Conservation (phyloP, 345 rosid species). For the Ricinus communis region DNA sequence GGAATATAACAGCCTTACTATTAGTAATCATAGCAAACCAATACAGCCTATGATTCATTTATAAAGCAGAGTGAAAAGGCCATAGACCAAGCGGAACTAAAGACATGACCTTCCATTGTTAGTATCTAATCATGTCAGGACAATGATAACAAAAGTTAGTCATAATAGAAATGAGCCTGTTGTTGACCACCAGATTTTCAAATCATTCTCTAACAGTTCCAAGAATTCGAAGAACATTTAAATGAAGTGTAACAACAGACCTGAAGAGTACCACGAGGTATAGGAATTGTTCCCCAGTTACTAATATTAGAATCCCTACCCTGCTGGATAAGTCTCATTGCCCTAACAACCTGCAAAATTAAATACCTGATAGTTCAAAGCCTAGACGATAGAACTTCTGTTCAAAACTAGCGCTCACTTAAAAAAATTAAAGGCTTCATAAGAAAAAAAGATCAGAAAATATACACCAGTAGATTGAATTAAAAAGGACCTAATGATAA, state of each 20-base stretch:
- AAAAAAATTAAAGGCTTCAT: background rate
- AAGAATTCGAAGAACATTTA: background rate
- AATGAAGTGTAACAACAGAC: slow-evolving; percentile 46
- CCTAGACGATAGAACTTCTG: slow-evolving; percentile 2
- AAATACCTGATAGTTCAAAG: slow-evolving; percentile 2
- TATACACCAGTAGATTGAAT: background rate
- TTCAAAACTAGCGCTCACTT: background rate
- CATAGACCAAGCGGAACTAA: background rate
- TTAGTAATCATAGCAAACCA: background rate
- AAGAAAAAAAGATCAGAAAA: background rate
- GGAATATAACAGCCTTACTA: background rate
- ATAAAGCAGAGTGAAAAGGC: background rate
- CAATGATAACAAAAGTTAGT: background rate
- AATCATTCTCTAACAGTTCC: background rate
- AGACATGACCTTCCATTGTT: background rate
- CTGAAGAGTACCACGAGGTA: slow-evolving; percentile 98
- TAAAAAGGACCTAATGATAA: background rate
- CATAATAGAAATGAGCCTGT: background rate
- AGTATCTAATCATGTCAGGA: background rate
- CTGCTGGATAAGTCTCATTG: slow-evolving; percentile 60
- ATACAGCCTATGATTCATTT: background rate
- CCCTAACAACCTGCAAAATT: slow-evolving; percentile 78
- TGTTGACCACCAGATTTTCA: background rate
- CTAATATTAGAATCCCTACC: slow-evolving; percentile 46
- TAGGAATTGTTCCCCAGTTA: slow-evolving; percentile 66